Evolutionary conservation across 106 monocot genomes (phyloP), one percentile per base, ranked within the genome.

Genomic region (Dendrobium chrysotoxum): DNA sequence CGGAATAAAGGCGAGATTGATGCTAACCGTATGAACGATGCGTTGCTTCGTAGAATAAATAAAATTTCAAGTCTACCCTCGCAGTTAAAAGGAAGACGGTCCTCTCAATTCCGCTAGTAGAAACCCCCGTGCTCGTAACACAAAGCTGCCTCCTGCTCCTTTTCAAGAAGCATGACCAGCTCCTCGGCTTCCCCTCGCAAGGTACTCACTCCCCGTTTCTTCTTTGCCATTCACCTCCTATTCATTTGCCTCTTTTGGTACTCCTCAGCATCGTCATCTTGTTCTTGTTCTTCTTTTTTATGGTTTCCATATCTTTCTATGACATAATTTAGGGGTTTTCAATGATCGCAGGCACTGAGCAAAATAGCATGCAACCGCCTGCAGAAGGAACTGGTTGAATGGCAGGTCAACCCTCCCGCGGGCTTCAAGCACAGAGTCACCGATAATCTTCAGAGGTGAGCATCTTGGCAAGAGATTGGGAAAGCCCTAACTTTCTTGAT

Each of bases 351-450:
- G 87, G 77, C 78, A 40, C 78, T 91, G 82, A 86, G 91, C 84
- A 91, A 88, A 82, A 91, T 91, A 78, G 88, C 91, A 0, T 88
- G 86, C 80, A 86, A 84, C 53, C 71, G 88, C 65, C 86, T 91
- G 12, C 91, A 91, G 88, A 91, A 91, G 86, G 91, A 91, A 75
- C 84, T 91, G 42, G 77, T 80, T 78, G 91, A 91, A 71, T 91
- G 91, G 91, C 88, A 91, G 82, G 82, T 88, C 84, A 88, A 82
- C 74, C 91, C 91, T 7, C 91, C 88, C 10, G 66, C 84, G 0
- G 91, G 91, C 28, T 91, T 91, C 88, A 80, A 91, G 80, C 88
- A 91, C 80, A 88, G 82, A 83, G 86, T 85, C 80, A 75, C 88
- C 6, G 80, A 80, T 72, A 88, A 91, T 75, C 86, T 91, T 26